Evolutionary conservation across 2,329 filamentous ascomycete species (phyloP).

Genomic region (Uncinocarpus reesii): DNA sequence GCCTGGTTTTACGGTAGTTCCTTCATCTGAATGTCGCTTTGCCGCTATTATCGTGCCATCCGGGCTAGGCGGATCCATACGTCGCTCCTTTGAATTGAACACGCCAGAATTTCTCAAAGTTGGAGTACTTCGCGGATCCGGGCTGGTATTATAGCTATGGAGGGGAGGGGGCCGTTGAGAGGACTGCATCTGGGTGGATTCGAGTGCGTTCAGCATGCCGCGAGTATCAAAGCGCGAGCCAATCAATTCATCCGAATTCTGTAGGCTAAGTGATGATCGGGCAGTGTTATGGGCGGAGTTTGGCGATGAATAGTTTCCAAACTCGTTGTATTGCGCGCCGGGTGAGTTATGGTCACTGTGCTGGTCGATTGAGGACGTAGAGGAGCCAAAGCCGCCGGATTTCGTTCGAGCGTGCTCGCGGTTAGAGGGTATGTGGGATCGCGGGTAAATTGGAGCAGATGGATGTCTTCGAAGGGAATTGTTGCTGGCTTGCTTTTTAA

Average conservation of each 20-base stretch:
- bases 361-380: slow-evolving; percentile 40
- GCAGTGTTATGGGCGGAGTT: slow-evolving; percentile 25
- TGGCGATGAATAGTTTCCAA: slow-evolving; percentile 22
- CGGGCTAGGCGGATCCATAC: slow-evolving; percentile 42
- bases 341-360: slow-evolving; percentile 34
- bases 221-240: slow-evolving; percentile 36
- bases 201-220: slow-evolving; percentile 36
- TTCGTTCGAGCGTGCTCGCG: slow-evolving; percentile 37
- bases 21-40: slow-evolving; percentile 73
- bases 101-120: slow-evolving; percentile 56
- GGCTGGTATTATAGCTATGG: slow-evolving; percentile 42
- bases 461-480: slow-evolving; percentile 39
- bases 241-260: slow-evolving; percentile 38
- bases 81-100: slow-evolving; percentile 46
- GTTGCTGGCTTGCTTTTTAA: slow-evolving; percentile 36
- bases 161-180: slow-evolving; percentile 36
- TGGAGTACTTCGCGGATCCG: slow-evolving; percentile 47
- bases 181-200: slow-evolving; percentile 28
- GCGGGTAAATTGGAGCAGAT: slow-evolving; percentile 38
- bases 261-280: slow-evolving; percentile 30
- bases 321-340: slow-evolving; percentile 27
- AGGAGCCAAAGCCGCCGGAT: slow-evolving; percentile 40
- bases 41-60: slow-evolving; percentile 39
- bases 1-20: slow-evolving; percentile 47
- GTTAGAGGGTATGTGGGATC: slow-evolving; percentile 31